Base-by-base conservation (phyloP, 2,329 filamentous ascomycete species). In the Aspergillus sclerotialis region DNA sequence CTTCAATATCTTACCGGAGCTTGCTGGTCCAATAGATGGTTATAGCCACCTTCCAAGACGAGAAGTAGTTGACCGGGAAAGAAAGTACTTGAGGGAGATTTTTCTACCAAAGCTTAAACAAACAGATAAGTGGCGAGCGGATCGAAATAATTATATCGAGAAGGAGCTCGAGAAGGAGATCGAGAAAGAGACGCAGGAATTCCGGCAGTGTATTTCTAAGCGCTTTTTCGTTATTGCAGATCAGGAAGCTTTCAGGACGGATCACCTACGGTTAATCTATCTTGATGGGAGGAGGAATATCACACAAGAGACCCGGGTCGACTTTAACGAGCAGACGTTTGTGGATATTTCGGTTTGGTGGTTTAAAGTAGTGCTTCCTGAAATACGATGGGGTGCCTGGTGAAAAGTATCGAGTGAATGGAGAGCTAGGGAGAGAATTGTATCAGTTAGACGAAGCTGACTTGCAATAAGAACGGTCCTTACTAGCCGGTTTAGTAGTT, bases 341-440 rank as follows among this genome's bases (percentile, higher is more conserved):
- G n/a, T n/a, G n/a, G n/a, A n/a, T n/a, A n/a, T n/a, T n/a, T n/a
- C n/a, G n/a, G n/a, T n/a, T n/a, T n/a, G n/a, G n/a, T n/a, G n/a
- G n/a, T n/a, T n/a, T n/a, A n/a, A n/a, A n/a, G n/a, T n/a, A n/a
- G n/a, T n/a, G n/a, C n/a, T n/a, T n/a, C n/a, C n/a, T n/a, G n/a
- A n/a, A n/a, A n/a, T n/a, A n/a, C n/a, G n/a, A n/a, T n/a, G n/a
- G n/a, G n/a, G n/a, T n/a, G n/a, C n/a, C n/a, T 23, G 32, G 32
- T 21, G 33, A 39, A 16, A 33, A 30, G 18, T 44, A 63, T 32
- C 32, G 36, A 11, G 32, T 35, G 26, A 27, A 23, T 19, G 36
- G 36, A 21, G 36, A 38, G 25, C 32, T 38, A 24, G 27, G 32
- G 12, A 31, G 28, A 27, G 27, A 34, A 13, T 28, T 38, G 21